Evolutionary conservation across 2,329 filamentous ascomycete species (phyloP), one percentile per base, ranked within the genome.

Genomic region (Coniochaeta hoffmannii): DNA sequence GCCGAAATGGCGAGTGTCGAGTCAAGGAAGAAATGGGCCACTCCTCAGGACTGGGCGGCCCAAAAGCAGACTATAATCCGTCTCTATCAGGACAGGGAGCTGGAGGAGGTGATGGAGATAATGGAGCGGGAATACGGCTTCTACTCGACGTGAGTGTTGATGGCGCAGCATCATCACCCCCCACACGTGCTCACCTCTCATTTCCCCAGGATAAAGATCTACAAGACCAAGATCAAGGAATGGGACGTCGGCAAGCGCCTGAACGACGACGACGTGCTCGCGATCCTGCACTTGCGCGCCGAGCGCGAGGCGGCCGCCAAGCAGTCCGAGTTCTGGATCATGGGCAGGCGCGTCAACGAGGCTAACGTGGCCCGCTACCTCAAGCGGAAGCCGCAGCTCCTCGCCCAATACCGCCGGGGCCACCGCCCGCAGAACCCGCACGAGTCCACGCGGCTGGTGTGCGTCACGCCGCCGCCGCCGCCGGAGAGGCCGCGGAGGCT

Each of bases 171-270:
- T 24, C 17, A 8, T 14, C 36, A 12, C 7, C 35, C 15, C 19
- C 17, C 24, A 10, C 10, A 36, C 17, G 12, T 19, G 11, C 30
- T 30, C 24, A 9, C 24, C 35, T 31, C 22, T 11, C n/a, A n/a
- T n/a, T n/a, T n/a, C 17, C 5, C 12, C n/a, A 56, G 54, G 34
- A 35, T 14, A 12, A 73, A 72, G 60, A 74, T 74, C 70, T 74
- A 71, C 62, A 74, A 74, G 64, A 73, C 71, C 46, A 67, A 71
- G 46, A 72, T 74, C 50, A 71, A 67, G 64, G 69, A 70, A 59
- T 74, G 72, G 72, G 68, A 70, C 5, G 66, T 74, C 41, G 70
- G 72, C 53, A 73, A 73, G 60, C 74, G 74, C 59, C 63, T 74
- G 53, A 72, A 73, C 58, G 68, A 71, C 44, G 68, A 71, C 30